Evolutionary conservation across 2,329 filamentous ascomycete species (phyloP).

Genomic region (Curvularia eragrostidis): DNA sequence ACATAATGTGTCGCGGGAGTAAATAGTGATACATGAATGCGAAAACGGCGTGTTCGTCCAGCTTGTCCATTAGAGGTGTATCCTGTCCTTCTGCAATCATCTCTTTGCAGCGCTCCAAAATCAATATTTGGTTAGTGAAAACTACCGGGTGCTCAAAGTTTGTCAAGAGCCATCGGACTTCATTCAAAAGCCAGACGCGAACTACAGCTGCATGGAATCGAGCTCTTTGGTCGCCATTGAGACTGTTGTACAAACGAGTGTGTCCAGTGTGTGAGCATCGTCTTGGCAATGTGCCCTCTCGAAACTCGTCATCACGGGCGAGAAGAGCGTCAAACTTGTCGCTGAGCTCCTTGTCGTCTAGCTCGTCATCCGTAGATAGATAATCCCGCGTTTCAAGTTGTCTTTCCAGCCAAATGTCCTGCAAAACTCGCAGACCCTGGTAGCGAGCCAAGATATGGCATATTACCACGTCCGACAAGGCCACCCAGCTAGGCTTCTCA

Average conservation of each 20-base stretch:
- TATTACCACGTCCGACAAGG: slow-evolving; percentile 22
- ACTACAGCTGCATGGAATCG: slow-evolving; percentile 33
- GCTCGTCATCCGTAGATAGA: slow-evolving; percentile 16
- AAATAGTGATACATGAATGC: slow-evolving; percentile 37
- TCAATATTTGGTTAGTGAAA: slow-evolving; percentile 9
- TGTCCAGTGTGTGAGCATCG: slow-evolving; percentile 8
- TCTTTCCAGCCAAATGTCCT: slow-evolving; percentile 30
- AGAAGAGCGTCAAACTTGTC: slow-evolving; percentile 10
- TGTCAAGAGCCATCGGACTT: slow-evolving; percentile 34
- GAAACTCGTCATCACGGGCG: slow-evolving; percentile 11
- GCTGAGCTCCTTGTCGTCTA: slow-evolving; percentile 9
- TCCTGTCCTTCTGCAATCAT: background rate
- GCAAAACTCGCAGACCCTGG: slow-evolving; percentile 31
- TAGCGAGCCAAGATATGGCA: slow-evolving; percentile 35
- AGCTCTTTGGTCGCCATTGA: slow-evolving; percentile 30
- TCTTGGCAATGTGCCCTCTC: slow-evolving; percentile 5
- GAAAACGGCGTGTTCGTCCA: slow-evolving; percentile 31
- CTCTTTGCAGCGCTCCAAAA: background rate
- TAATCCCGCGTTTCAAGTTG: slow-evolving; percentile 24
- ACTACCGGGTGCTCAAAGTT: slow-evolving; percentile 18
- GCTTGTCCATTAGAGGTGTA: slow-evolving; percentile 22
- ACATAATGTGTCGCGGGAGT: slow-evolving; percentile 24
- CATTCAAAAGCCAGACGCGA: slow-evolving; percentile 33
- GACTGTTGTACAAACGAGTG: slow-evolving; percentile 10
- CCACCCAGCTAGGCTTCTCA: slow-evolving; percentile 4